phyloP scores from a whole-genome alignment of 371 early-diverging fungal genomes.

The Rhizopus sp. region DNA sequence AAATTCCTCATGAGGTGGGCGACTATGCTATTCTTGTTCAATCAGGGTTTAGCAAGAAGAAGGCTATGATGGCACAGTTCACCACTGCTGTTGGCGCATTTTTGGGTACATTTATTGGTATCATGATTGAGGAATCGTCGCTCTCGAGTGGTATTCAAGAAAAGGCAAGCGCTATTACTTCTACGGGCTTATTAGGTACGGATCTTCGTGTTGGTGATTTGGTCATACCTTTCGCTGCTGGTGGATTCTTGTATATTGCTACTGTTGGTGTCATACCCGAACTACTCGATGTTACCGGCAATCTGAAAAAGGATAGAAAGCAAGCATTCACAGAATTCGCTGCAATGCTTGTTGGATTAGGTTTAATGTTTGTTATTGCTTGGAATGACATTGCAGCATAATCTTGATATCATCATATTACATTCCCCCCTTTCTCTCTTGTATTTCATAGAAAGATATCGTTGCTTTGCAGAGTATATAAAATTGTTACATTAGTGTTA shows the following conservation, averaged over 20 bases:
- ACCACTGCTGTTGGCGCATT: constrained; percentile 79
- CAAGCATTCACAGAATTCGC: constrained; percentile 60
- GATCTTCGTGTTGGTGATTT: constrained; percentile 57
- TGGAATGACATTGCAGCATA: constrained; percentile 52
- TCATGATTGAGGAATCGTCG: constrained; percentile 70
- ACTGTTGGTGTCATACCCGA: constrained; percentile 86
- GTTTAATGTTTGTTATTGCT: constrained; percentile 65
- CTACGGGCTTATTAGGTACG: constrained; percentile 47
- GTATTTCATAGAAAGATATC: not conserved
- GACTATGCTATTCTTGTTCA: constrained; percentile 88
- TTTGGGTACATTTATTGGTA: constrained; percentile 78
- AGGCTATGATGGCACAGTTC: constrained; percentile 79
- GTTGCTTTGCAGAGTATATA: too few species aligned
- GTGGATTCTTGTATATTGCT: constrained; percentile 86
- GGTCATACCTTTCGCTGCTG: constrained; percentile 85
- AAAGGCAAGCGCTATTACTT: not conserved
- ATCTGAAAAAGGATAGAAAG: constrained; percentile 48
- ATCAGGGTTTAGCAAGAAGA: constrained; percentile 72
- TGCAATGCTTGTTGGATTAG: constrained; percentile 67
- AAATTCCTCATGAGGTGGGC: constrained; percentile 89
- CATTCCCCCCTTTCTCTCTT: not conserved
- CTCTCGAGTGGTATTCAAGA: not conserved
- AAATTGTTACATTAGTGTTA: too few species aligned
- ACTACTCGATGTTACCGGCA: constrained; percentile 66
- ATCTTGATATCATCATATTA: constrained; percentile 6